A percentile compares a stretch with the other conserved stretches of the same genome.
phyloP scores from a whole-genome alignment of 129 eudicot genomes.

The Apium graveolens region DNA sequence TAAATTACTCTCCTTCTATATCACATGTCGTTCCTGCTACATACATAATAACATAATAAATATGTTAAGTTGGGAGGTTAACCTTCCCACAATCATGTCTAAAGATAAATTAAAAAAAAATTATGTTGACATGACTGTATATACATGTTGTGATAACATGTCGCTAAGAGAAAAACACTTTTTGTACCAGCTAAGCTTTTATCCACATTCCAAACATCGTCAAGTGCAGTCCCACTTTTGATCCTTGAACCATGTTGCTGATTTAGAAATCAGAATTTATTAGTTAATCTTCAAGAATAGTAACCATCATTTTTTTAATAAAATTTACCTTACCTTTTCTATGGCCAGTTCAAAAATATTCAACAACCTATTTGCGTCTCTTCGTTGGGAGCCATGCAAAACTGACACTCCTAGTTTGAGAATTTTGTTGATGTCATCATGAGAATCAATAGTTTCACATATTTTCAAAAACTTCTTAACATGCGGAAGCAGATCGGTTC shows the following conservation, averaged over 20 bases:
- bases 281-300: constrained; percentile 2
- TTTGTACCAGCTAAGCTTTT: too few relatives aligned
- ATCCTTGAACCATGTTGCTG: too few relatives aligned
- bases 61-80: too few relatives aligned
- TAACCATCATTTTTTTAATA: background rate
- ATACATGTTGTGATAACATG: background rate
- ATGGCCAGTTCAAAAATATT: constrained; percentile 35
- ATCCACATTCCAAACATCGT: constrained; percentile 53
- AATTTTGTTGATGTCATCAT: constrained; percentile 39
- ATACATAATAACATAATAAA: too few relatives aligned
- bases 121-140: background rate
- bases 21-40: too few relatives aligned
- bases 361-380: constrained; percentile 39
- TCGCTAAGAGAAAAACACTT: constrained; percentile 31
- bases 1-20: too few relatives aligned
- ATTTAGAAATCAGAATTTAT: background rate
- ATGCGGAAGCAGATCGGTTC: constrained; percentile 62
- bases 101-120: too few relatives aligned
- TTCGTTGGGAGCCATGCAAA: constrained; percentile 53
- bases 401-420: constrained; percentile 43
- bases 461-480: constrained; percentile 36
- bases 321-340: constrained; percentile 40
- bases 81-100: too few relatives aligned
- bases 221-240: constrained; percentile 2
- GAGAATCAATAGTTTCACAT: constrained; percentile 36